phyloP scores from a whole-genome alignment of 225 moss, liverwort and hornwort genomes.

The Physcomitrium patens region DNA sequence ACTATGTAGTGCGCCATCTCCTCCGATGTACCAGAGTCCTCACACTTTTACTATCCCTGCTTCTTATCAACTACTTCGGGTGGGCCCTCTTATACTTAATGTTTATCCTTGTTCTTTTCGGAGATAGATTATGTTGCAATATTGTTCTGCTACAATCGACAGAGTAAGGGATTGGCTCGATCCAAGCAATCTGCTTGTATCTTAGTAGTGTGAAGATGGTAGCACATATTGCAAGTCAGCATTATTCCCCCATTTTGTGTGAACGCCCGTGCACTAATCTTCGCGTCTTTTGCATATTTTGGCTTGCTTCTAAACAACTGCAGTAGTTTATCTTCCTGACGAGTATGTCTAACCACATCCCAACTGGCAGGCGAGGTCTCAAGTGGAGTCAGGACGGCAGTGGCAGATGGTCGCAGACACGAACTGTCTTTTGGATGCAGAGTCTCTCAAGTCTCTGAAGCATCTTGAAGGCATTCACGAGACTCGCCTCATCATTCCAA shows the following conservation, averaged over 20 bases:
- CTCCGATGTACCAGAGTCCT: conserved; percentile 42
- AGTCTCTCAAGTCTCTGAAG: conserved; percentile 66
- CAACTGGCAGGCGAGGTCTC: conserved; percentile 47
- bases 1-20: conserved; percentile 51
- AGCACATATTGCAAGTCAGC: too few relatives aligned
- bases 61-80: conserved; percentile 42
- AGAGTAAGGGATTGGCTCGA: too few relatives aligned
- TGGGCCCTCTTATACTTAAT: conserved; percentile 15
- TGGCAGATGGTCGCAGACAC: conserved; percentile 91
- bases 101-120: background rate
- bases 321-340: background rate
- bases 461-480: conserved; percentile 84
- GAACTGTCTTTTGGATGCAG: conserved; percentile 60
- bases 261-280: too few relatives aligned
- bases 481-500: conserved; percentile 79
- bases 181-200: too few relatives aligned
- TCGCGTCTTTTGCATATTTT: too few relatives aligned
- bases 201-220: too few relatives aligned
- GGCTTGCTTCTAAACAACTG: background rate
- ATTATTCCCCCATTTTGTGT: too few relatives aligned
- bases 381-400: conserved; percentile 47
- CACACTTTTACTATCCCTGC: conserved; percentile 47
- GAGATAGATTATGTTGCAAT: too few relatives aligned
- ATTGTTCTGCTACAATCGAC: too few relatives aligned
- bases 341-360: conserved; percentile 27